Conservation (phyloP, 768 basidiomycete genomes). For the Astraeus odoratus region DNA sequence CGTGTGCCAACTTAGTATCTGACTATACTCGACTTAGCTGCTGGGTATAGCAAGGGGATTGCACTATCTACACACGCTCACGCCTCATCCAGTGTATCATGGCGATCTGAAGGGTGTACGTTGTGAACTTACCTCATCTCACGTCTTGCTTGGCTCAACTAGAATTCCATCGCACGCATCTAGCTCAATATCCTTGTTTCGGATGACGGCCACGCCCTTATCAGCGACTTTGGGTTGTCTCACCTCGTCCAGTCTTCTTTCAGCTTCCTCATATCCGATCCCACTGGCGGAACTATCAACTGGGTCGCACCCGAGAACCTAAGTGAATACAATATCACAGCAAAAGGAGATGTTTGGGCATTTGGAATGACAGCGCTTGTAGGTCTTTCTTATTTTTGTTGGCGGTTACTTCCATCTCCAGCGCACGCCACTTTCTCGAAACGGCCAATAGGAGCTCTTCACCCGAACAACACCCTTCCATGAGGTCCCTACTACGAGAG, state of each 20-base stretch:
- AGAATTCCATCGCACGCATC: background rate
- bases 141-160: too few relatives aligned
- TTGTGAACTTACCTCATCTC: background rate
- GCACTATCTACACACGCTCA: background rate
- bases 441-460: background rate
- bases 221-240: background rate
- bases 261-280: background rate
- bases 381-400: background rate
- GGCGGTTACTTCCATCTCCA: too few relatives aligned
- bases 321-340: too few relatives aligned
- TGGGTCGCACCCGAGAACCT: too few relatives aligned
- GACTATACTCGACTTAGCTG: background rate
- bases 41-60: background rate
- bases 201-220: background rate
- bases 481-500: background rate
- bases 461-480: background rate
- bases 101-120: background rate
- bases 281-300: background rate
- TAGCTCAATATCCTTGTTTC: background rate
- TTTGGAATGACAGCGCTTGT: background rate
- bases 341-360: background rate
- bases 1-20: background rate
- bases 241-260: background rate
- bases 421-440: too few relatives aligned
- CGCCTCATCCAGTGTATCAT: background rate